phyloP scores from a whole-genome alignment of 805 yeast genomes.

The Kuraishia hungarica region DNA sequence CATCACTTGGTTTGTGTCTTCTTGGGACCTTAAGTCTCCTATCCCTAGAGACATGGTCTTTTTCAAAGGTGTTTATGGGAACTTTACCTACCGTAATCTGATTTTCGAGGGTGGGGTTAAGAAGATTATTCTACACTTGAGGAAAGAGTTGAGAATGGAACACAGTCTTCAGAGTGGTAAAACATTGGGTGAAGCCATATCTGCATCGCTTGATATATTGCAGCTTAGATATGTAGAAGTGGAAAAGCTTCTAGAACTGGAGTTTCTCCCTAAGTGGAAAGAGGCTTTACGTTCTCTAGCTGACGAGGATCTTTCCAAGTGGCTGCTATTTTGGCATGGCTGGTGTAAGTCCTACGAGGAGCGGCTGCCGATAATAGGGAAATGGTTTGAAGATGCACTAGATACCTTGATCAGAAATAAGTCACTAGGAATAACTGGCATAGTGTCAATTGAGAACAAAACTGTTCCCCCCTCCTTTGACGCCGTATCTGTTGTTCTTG shows the following conservation, averaged over 20 bases:
- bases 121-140: neutral
- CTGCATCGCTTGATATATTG: neutral
- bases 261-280: neutral
- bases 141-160: neutral
- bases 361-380: neutral
- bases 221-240: neutral
- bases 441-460: neutral
- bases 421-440: neutral
- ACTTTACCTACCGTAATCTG: neutral
- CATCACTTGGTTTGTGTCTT: conserved; percentile 10
- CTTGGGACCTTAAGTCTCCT: conserved; percentile 10
- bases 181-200: conserved; percentile 1
- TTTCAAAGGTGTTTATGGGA: neutral
- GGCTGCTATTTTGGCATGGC: neutral
- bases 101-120: neutral
- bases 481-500: neutral
- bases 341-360: neutral
- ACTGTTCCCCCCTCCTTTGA: neutral
- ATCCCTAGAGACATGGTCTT: conserved; percentile 1
- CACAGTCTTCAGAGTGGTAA: neutral
- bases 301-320: neutral
- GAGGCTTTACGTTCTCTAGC: neutral
- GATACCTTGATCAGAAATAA: neutral
- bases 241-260: neutral
- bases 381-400: neutral